These are phyloP conservation scores for Mycena alexandri DNA, from an alignment of 768 basidiomycete genomes.

Conservation along the genomic window DNA sequence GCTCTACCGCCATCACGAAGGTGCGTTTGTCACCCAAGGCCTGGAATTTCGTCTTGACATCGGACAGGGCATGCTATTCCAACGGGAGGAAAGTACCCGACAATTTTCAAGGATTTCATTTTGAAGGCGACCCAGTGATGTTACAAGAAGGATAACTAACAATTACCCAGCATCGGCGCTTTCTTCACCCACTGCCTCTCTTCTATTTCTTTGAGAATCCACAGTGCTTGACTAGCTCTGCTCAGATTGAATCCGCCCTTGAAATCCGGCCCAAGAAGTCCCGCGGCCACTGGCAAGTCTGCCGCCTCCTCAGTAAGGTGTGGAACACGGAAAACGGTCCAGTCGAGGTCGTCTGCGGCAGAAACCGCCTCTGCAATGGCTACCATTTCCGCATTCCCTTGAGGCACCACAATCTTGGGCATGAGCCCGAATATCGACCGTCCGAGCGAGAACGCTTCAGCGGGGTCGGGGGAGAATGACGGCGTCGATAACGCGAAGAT, in stretches of 20 bases:
- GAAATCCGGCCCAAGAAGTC: conserved; percentile 14
- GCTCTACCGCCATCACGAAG: conserved; percentile 35
- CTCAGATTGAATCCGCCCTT: conserved; percentile 11
- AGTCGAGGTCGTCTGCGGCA: conserved; percentile 23
- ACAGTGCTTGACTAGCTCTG: conserved; percentile 19
- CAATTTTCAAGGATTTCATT: conserved; percentile 37
- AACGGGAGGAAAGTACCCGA: conserved; percentile 35
- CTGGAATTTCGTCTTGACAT: neutral
- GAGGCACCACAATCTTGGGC: conserved; percentile 9
- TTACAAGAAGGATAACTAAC: neutral
- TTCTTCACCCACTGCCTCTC: conserved; percentile 24
- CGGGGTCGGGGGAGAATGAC: conserved; percentile 23
- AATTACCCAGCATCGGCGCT: conserved; percentile 19
- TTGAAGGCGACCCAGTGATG: conserved; percentile 28
- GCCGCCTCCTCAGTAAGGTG: conserved; percentile 14
- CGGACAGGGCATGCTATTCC: conserved; percentile 38
- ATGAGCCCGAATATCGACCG: neutral
- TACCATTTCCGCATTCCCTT: conserved; percentile 31
- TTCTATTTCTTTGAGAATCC: conserved; percentile 28
- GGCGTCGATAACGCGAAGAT: conserved; percentile 29
- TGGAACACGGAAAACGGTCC: conserved; percentile 29
- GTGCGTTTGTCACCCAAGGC: conserved; percentile 5
- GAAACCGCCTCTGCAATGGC: conserved; percentile 22
- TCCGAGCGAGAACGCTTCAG: conserved; percentile 4
- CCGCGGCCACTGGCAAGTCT: conserved; percentile 19